phyloP scores from a whole-genome alignment of 306 rosid species.

The Mimosa pudica region DNA sequence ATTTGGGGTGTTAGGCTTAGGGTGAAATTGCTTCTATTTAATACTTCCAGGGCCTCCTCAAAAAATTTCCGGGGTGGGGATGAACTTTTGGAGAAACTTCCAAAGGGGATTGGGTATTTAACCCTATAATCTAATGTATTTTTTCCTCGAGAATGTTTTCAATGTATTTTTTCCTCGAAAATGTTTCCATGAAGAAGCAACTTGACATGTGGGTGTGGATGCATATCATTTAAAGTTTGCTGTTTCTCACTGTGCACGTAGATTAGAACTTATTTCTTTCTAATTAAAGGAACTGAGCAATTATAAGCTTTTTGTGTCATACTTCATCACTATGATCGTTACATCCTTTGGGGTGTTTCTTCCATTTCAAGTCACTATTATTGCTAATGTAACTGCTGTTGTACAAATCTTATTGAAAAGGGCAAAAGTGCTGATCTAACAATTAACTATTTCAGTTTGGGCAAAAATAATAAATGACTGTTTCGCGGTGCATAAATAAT shows the following conservation, averaged over 20 bases:
- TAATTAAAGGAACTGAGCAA: not conserved
- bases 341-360: not conserved
- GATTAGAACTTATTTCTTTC: not conserved
- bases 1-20: no score
- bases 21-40: no score
- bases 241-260: not conserved
- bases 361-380: not conserved
- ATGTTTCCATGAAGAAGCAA: not conserved
- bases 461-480: no score
- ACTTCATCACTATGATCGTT: not conserved
- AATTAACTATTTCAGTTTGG: no score
- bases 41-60: no score
- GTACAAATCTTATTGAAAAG: constrained; percentile 3
- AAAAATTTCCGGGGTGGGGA: no score
- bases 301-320: not conserved
- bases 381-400: constrained; percentile 2
- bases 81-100: no score
- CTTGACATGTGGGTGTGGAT: not conserved
- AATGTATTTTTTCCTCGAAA: not conserved
- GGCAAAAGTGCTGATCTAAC: no score
- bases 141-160: not conserved
- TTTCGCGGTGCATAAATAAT: no score
- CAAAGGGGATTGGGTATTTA: no score
- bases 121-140: not conserved
- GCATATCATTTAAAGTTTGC: not conserved